These are phyloP conservation scores for Rhodamnia argentea DNA, from an alignment of 345 rosid species.

Conservation along the genomic window DNA sequence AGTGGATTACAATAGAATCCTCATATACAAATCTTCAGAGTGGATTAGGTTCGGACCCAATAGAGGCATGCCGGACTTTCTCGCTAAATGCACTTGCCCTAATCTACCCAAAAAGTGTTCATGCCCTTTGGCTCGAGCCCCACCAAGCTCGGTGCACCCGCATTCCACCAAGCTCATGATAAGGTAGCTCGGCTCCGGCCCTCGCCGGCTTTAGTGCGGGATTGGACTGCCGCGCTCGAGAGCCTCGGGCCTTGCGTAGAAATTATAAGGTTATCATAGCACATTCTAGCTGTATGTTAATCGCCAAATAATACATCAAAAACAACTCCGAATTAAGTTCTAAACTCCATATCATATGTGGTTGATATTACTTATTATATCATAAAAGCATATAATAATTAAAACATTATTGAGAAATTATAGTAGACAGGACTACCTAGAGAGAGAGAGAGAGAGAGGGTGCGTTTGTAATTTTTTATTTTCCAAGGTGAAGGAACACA, in stretches of 20 bases:
- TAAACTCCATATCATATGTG: neutral
- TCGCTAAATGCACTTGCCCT: neutral
- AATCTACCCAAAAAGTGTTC: neutral
- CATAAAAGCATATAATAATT: neutral
- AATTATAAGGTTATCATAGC: neutral
- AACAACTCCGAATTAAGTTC: neutral
- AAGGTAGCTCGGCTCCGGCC: neutral
- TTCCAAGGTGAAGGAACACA: neutral
- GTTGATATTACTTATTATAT: neutral
- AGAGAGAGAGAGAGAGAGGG: neutral
- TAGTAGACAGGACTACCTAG: neutral
- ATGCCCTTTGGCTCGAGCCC: neutral
- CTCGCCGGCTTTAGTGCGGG: neutral
- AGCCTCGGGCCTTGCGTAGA: neutral
- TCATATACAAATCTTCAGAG: neutral
- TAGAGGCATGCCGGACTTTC: neutral
- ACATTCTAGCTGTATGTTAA: neutral
- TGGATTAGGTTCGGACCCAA: neutral
- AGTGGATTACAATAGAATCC: neutral
- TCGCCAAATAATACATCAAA: neutral
- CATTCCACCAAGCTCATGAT: neutral
- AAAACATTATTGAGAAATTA: neutral
- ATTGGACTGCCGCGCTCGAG: neutral
- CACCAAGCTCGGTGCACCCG: neutral
- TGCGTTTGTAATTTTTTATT: neutral